phyloP scores from a whole-genome alignment of 2,329 filamentous ascomycete species.

The Alternaria triticimaculans region DNA sequence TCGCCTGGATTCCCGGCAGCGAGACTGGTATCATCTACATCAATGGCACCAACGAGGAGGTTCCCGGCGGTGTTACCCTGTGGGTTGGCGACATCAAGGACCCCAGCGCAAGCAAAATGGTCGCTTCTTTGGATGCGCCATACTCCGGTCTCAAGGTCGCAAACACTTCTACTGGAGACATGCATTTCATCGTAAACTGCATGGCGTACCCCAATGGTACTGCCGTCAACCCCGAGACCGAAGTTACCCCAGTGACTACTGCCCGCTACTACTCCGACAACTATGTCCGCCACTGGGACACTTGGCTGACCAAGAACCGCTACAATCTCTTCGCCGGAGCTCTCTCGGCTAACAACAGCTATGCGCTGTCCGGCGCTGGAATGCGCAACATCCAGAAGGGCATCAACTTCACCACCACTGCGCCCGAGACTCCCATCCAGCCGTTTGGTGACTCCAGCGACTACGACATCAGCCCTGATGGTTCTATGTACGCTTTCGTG shows the following conservation, averaged over 20 bases:
- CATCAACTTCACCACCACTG: constrained; percentile 60
- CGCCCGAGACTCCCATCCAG: constrained; percentile 71
- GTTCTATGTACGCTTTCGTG: constrained; percentile 69
- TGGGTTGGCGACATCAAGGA: constrained; percentile 45
- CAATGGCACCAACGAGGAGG: constrained; percentile 66
- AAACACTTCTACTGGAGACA: constrained; percentile 47
- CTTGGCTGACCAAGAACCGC: constrained; percentile 71
- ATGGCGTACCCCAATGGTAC: constrained; percentile 72
- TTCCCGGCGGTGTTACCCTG: constrained; percentile 44
- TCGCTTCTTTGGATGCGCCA: constrained; percentile 54
- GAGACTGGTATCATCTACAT: constrained; percentile 68
- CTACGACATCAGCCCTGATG: constrained; percentile 74
- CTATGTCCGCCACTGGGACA: constrained; percentile 83
- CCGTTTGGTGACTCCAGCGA: constrained; percentile 80
- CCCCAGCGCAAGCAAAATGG: constrained; percentile 38
- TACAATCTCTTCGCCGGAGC: constrained; percentile 77
- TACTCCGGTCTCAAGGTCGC: constrained; percentile 59
- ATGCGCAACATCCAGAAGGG: constrained; percentile 66
- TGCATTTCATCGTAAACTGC: constrained; percentile 61
- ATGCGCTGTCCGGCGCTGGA: constrained; percentile 38
- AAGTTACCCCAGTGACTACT: constrained; percentile 64
- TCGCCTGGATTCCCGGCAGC: constrained; percentile 43
- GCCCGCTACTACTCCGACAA: constrained; percentile 76
- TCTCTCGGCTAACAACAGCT: constrained; percentile 51
- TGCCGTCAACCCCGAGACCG: constrained; percentile 70